A percentile compares a stretch with the other conserved stretches of the same genome.
phyloP scores from a whole-genome alignment of 129 eudicot genomes.

The Helichrysum umbraculigerum region DNA sequence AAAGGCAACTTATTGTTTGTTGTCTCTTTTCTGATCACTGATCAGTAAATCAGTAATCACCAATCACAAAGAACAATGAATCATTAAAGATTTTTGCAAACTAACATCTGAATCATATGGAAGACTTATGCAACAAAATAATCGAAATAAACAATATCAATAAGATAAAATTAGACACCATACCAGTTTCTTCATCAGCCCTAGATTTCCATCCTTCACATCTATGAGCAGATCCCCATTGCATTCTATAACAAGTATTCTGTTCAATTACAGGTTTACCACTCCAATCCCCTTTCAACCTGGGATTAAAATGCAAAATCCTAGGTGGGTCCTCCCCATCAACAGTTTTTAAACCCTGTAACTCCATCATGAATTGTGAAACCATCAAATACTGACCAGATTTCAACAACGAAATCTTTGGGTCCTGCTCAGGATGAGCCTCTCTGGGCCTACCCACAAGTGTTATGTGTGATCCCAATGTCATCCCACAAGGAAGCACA shows the following conservation, averaged over 20 bases:
- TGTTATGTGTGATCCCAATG: conserved; percentile 79
- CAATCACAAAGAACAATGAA: not conserved
- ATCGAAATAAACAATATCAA: not conserved
- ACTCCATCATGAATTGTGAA: conserved; percentile 88
- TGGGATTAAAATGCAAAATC: conserved; percentile 83
- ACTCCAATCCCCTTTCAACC: conserved; percentile 95
- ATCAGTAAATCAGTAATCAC: not conserved
- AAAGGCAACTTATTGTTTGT: not conserved
- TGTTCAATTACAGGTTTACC: conserved; percentile 90
- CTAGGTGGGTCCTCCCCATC: conserved; percentile 94
- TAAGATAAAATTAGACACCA: conserved; percentile 14
- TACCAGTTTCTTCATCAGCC: conserved; percentile 91
- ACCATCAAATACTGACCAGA: conserved; percentile 77
- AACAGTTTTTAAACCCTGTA: conserved; percentile 84
- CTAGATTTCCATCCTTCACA: conserved; percentile 88
- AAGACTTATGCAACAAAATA: not conserved
- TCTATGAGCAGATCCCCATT: conserved; percentile 83
- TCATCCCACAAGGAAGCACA: conserved; percentile 89
- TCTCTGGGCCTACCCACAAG: conserved; percentile 62
- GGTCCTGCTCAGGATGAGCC: conserved; percentile 71
- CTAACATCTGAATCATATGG: not conserved
- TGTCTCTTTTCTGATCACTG: not conserved
- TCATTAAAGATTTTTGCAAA: not conserved
- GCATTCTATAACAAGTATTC: conserved; percentile 89
- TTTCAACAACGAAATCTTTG: conserved; percentile 71